Evolutionary conservation across 1,284 basidiomycete species (phyloP).

Genomic region (Rhodotorula glutinis): DNA sequence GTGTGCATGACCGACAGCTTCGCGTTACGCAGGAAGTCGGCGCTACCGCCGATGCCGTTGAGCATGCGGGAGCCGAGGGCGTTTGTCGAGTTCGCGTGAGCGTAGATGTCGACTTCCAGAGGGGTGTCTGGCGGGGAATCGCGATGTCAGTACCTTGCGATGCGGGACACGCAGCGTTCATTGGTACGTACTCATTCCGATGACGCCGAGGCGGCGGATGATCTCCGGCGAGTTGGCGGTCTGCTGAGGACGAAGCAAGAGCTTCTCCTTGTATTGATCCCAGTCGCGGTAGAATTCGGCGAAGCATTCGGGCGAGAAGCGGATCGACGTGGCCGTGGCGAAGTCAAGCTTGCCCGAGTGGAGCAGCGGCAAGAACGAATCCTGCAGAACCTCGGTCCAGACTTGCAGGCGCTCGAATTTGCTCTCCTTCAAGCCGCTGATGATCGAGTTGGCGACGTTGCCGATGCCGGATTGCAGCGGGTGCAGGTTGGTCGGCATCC

Average conservation of each 20-base stretch:
- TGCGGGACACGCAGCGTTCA: too few species aligned
- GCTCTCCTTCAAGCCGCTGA: conserved; percentile 55
- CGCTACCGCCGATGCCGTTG: conserved; percentile 55
- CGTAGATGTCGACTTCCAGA: conserved; percentile 53
- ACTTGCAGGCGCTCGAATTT: conserved; percentile 57
- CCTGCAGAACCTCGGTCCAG: conserved; percentile 53
- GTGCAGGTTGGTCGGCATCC: conserved; percentile 54
- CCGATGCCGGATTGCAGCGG: conserved; percentile 57
- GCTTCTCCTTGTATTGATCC: conserved; percentile 55
- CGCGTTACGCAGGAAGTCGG: conserved; percentile 57
- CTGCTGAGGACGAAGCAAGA: conserved; percentile 58
- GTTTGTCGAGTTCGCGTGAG: conserved; percentile 56
- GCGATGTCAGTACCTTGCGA: background rate
- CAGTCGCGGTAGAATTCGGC: conserved; percentile 54
- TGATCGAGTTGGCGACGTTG: conserved; percentile 55
- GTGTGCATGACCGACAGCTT: conserved; percentile 59
- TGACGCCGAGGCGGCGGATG: conserved; percentile 11
- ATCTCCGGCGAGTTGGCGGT: conserved; percentile 55
- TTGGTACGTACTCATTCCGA: conserved; percentile 36
- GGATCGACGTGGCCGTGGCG: conserved; percentile 57
- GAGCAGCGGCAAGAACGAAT: conserved; percentile 51
- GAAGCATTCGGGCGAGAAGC: conserved; percentile 54
- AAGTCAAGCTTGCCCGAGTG: conserved; percentile 56
- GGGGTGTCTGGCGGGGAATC: conserved; percentile 49
- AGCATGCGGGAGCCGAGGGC: conserved; percentile 51